These are phyloP conservation scores for Fraxinus ornus DNA, from an alignment of 305 asterid genomes.

Conservation along the genomic window DNA sequence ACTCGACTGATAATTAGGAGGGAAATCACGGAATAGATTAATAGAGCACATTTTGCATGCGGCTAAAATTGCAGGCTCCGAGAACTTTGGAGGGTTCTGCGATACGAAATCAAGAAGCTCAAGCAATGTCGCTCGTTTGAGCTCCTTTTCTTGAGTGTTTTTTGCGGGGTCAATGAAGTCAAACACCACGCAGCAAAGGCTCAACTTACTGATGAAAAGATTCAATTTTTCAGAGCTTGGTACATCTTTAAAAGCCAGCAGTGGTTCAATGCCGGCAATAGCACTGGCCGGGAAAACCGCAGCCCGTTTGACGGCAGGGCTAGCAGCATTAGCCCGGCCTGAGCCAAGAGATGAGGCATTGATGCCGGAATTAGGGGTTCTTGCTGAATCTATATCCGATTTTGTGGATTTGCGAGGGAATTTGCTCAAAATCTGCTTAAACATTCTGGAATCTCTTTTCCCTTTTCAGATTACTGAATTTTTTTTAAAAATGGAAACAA, in stretches of 20 bases:
- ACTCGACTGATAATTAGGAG: conserved; percentile 46
- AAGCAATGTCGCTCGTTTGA: conserved; percentile 59
- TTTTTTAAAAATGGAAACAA: background rate
- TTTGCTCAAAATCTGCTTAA: conserved; percentile 68
- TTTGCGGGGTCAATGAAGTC: conserved; percentile 62
- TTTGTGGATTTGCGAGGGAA: conserved; percentile 64
- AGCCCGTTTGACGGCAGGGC: conserved; percentile 47
- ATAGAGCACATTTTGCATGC: conserved; percentile 77
- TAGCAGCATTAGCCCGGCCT: conserved; percentile 36
- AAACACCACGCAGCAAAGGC: conserved; percentile 73
- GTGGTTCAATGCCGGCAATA: conserved; percentile 69
- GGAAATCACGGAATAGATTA: conserved; percentile 68
- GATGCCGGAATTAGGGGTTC: conserved; percentile 36
- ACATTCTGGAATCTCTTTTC: conserved; percentile 46
- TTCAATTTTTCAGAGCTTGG: conserved; percentile 62
- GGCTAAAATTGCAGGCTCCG: conserved; percentile 69
- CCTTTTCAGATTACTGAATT: conserved; percentile 18
- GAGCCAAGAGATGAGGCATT: conserved; percentile 31
- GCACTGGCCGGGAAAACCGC: conserved; percentile 64
- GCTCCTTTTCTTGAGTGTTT: conserved; percentile 60
- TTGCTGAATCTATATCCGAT: conserved; percentile 44
- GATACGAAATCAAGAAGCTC: conserved; percentile 77
- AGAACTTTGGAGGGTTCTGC: conserved; percentile 50
- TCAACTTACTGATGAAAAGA: conserved; percentile 78
- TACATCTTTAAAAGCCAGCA: conserved; percentile 73